Evolutionary conservation across 176 grass and related monocot species (phyloP).

Genomic region (Saccharum spontaneum): DNA sequence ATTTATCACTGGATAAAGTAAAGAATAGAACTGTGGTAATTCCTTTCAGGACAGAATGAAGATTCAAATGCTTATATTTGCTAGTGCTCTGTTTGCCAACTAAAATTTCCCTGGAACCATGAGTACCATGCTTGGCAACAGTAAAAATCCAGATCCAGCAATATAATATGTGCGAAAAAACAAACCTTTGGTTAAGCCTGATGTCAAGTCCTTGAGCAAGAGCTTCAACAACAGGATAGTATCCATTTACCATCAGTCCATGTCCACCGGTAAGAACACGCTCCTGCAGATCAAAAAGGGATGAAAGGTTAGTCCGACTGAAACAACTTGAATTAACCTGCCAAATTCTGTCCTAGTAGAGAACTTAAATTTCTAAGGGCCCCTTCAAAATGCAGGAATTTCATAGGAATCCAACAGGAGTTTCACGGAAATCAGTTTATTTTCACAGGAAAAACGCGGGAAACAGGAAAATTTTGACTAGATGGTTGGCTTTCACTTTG

Average conservation of each 20-base stretch:
- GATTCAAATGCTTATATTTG: background rate
- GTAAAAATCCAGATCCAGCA: background rate
- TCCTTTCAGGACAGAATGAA: background rate
- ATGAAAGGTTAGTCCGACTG: background rate
- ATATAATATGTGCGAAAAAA: background rate
- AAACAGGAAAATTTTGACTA: background rate
- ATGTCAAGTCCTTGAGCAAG: slow-evolving; percentile 79
- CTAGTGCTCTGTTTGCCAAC: background rate
- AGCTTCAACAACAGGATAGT: slow-evolving; percentile 87
- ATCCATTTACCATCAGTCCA: slow-evolving; percentile 98
- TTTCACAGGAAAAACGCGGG: too few species aligned
- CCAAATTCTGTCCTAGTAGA: background rate
- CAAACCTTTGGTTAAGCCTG: slow-evolving; percentile 77
- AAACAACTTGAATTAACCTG: background rate
- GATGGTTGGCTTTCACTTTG: too few species aligned
- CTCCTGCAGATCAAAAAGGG: slow-evolving; percentile 49
- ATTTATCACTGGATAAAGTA: background rate
- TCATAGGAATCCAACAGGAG: too few species aligned
- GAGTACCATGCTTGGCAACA: background rate
- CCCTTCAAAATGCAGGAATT: too few species aligned
- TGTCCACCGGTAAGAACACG: slow-evolving; percentile 90
- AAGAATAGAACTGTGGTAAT: background rate
- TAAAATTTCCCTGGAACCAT: background rate
- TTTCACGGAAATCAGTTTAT: too few species aligned
- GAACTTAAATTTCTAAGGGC: background rate